A percentile compares a stretch with the other conserved stretches of the same genome.
phyloP scores from a whole-genome alignment of 768 basidiomycete genomes.

The Rhodotorula babjevae region DNA sequence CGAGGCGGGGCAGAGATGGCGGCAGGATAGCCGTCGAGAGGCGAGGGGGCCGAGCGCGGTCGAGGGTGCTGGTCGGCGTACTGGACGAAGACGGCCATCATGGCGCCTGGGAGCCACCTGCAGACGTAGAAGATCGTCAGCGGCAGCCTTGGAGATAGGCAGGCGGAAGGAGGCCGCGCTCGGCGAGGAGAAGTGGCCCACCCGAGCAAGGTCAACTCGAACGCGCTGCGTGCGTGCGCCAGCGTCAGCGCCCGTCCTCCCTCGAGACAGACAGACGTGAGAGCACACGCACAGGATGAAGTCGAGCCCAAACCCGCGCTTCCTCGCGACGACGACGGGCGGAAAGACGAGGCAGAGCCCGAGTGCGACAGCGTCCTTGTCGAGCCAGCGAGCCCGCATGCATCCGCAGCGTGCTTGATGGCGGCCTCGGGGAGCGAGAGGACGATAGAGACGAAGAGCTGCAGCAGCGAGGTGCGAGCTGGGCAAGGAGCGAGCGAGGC shows the following conservation, averaged over 20 bases:
- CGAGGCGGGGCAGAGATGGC: not conserved
- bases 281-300: conserved; percentile 6
- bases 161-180: too few species aligned
- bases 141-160: too few species aligned
- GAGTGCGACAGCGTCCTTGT: not conserved
- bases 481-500: not conserved
- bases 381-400: not conserved
- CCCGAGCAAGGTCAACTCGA: conserved; percentile 21
- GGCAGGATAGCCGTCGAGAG: too few species aligned
- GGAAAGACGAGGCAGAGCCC: conserved; percentile 12
- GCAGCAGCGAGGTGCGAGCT: not conserved
- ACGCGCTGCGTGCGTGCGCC: not conserved
- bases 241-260: not conserved
- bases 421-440: not conserved
- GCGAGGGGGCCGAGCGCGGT: not conserved
- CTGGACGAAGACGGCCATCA: conserved; percentile 26
- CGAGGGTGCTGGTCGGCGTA: not conserved
- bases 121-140: too few species aligned
- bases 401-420: not conserved
- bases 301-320: not conserved
- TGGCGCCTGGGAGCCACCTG: conserved; percentile 19
- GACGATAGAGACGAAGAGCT: too few species aligned
- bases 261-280: too few species aligned
- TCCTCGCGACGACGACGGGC: conserved; percentile 5
- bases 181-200: not conserved